A percentile compares a stretch with the other conserved stretches of the same genome.
Conservation (phyloP, 306 rosid genomes). For the Citrullus mucosospermus region DNA sequence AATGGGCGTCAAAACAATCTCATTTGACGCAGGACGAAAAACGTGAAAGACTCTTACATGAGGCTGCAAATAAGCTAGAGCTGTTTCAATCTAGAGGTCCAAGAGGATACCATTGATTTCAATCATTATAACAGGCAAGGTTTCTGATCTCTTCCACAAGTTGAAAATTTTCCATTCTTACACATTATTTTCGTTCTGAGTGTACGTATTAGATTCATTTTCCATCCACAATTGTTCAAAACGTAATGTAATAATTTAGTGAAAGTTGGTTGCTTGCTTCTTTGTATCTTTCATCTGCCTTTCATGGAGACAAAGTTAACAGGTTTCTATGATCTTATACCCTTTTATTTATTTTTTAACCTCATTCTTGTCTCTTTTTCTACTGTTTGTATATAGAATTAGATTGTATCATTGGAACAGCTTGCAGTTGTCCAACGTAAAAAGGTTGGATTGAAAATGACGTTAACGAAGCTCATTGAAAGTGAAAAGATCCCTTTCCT, state of each 20-base stretch:
- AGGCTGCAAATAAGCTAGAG: conserved; percentile 69
- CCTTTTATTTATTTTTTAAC: neutral
- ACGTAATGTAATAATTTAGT: neutral
- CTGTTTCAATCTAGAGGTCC: conserved; percentile 83
- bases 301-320: neutral
- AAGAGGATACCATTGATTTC: conserved; percentile 46
- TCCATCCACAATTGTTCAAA: conserved; percentile 1
- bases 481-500: neutral
- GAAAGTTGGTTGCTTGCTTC: conserved; percentile 2
- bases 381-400: neutral
- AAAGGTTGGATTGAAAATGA: neutral
- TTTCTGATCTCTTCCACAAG: neutral
- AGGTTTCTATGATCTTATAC: neutral
- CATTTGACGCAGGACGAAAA: conserved; percentile 37
- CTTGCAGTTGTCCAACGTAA: neutral
- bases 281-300: neutral
- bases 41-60: conserved; percentile 42
- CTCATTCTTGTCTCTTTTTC: neutral
- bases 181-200: conserved; percentile 17
- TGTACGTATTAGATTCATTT: conserved; percentile 37
- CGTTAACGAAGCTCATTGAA: neutral
- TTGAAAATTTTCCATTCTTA: conserved; percentile 3
- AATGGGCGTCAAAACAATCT: conserved; percentile 86
- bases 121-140: conserved; percentile 5
- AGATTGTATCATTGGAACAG: neutral